Percentiles rank a stretch among this genome's conserved stretches.
These are phyloP conservation scores for Glonium stellatum DNA, from an alignment of 495 filamentous ascomycete species.

Conservation along the genomic window DNA sequence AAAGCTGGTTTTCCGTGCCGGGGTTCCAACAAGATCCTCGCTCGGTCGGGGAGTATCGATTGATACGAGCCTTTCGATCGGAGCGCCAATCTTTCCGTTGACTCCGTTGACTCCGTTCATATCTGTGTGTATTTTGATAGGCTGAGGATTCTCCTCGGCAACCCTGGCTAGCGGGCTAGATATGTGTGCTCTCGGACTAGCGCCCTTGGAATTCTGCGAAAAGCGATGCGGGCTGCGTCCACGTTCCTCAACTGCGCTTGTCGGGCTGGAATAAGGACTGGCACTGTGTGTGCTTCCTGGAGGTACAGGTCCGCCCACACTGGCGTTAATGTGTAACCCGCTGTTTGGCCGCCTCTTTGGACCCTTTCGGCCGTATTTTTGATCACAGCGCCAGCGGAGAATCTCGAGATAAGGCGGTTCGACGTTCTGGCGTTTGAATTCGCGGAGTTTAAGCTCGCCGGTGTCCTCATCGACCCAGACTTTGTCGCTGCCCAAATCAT, in stretches of 20 bases:
- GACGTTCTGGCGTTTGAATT: slow-evolving; percentile 74
- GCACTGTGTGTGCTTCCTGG: slow-evolving; percentile 15
- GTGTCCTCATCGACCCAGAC: slow-evolving; percentile 86
- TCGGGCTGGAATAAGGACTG: slow-evolving; percentile 36
- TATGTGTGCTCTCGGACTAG: slow-evolving; percentile 30
- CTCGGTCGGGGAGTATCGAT: slow-evolving; percentile 35
- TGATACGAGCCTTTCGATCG: slow-evolving; percentile 32
- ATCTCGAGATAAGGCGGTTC: slow-evolving; percentile 96
- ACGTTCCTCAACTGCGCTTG: slow-evolving; percentile 29
- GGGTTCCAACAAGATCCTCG: slow-evolving; percentile 14
- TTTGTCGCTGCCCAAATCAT: slow-evolving; percentile 81
- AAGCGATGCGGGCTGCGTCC: slow-evolving; percentile 37
- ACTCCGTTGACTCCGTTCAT: slow-evolving; percentile 1
- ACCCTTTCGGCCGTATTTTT: slow-evolving; percentile 69
- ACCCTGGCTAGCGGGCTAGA: slow-evolving; percentile 39
- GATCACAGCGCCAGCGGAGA: slow-evolving; percentile 86
- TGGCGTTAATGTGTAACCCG: slow-evolving; percentile 32
- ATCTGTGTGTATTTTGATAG: slow-evolving; percentile 28
- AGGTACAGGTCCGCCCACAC: slow-evolving; percentile 20
- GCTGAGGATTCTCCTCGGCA: slow-evolving; percentile 33
- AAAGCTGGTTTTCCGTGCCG: slow-evolving; percentile 11
- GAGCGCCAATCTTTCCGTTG: slow-evolving; percentile 7
- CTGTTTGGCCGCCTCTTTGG: slow-evolving; percentile 25
- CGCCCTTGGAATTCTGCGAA: slow-evolving; percentile 27
- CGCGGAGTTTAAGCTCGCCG: slow-evolving; percentile 80